Evolutionary conservation across 768 basidiomycete species (phyloP), one percentile per base, ranked within the genome.

Genomic region (Kockovaella imperatae): DNA sequence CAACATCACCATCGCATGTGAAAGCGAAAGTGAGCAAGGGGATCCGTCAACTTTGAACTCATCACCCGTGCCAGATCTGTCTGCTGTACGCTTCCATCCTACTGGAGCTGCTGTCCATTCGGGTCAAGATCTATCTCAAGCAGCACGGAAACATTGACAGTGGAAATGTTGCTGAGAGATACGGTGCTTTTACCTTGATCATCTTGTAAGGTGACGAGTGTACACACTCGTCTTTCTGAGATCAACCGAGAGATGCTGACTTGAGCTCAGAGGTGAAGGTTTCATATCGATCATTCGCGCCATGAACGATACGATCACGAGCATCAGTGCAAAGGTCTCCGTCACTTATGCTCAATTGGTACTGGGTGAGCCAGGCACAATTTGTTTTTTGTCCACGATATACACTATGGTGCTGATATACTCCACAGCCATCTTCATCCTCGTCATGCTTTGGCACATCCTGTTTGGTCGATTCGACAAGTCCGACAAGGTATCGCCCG

Each of bases 221-320:
- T 17, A 7, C 29, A 45, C 23, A 31, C 32, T 5, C 23, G 36
- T 25, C 32, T 20, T 13, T n/a, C 32, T n/a, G n/a, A n/a, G n/a
- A n/a, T n/a, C n/a, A n/a, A n/a, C n/a, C n/a, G n/a, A n/a, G n/a
- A n/a, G n/a, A n/a, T n/a, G 1, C 26, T 18, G 5, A 7, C 24
- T 13, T 31, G 26, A 6, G 8, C 17, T 34, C 17, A 64, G 63
- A 6, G 64, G 64, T 5, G 64, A 66, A 42, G 64, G 64, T n/a
- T 58, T 66, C 54, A 62, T 60, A 34, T 46, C 51, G 29, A 10
- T 66, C 24, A 60, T 50, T 3, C 30, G 53, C n/a, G 53, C 56
- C 0, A 62, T 62, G 52, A 60, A 50, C 29, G 18, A 25, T 15
- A 56, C 64, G 10, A 51, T 66, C 17, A 51, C 60, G 3, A 58